Percentiles rank a stretch among this genome's conserved stretches.
Conservation (phyloP, 2,329 filamentous ascomycete genomes). For the Incumbomyces lentus region DNA sequence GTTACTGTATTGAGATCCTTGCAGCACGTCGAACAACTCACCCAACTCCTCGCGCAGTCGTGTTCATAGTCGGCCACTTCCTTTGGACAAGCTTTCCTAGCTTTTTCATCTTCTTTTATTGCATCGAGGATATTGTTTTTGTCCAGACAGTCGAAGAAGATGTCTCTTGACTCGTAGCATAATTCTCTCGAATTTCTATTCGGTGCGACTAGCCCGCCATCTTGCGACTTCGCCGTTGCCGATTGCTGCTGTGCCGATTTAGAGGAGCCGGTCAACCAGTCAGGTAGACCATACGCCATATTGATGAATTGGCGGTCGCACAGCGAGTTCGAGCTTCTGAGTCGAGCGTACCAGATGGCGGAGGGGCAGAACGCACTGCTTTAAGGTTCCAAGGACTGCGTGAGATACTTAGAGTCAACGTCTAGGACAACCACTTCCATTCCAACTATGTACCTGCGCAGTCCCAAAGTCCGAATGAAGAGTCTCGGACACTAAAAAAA, state of each 20-base stretch:
- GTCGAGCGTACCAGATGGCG: too few relatives aligned
- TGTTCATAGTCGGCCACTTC: constrained; percentile 62
- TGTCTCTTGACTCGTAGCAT: constrained; percentile 86
- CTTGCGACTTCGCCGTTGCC: constrained; percentile 35
- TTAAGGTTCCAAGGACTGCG: too few relatives aligned
- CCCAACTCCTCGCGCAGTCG: constrained; percentile 86
- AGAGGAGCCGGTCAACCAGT: constrained; percentile 18
- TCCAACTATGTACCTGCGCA: too few relatives aligned
- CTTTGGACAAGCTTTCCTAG: constrained; percentile 47
- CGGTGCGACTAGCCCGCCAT: constrained; percentile 65
- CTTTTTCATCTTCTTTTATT: constrained; percentile 47
- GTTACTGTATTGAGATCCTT: not conserved
- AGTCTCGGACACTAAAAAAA: constrained; percentile 1
- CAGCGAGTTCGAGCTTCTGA: too few relatives aligned
- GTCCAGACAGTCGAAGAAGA: constrained; percentile 82
- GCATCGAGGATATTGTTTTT: constrained; percentile 69
- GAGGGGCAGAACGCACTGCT: too few relatives aligned
- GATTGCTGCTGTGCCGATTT: constrained; percentile 18
- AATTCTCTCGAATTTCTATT: constrained; percentile 67
- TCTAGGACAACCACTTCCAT: too few relatives aligned
- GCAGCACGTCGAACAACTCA: constrained; percentile 36
- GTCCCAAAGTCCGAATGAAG: too few relatives aligned
- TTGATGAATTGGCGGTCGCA: too few relatives aligned
- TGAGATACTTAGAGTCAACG: too few relatives aligned
- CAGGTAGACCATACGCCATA: constrained; percentile 20